Base-by-base conservation (phyloP, 129 eudicot species). In the Sambucus nigra region DNA sequence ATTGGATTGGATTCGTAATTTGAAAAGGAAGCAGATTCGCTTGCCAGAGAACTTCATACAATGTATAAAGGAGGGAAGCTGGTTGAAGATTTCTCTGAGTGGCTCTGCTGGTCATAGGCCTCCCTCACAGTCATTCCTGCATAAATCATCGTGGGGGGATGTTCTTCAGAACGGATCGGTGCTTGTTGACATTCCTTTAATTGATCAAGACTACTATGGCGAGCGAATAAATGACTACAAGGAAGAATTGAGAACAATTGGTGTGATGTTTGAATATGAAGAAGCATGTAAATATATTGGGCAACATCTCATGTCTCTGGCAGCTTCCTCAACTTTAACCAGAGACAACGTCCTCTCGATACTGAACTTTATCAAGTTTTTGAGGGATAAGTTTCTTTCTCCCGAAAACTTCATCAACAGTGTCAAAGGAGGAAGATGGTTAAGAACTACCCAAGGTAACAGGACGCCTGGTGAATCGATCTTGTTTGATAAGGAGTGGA, bases 271-370 rank as follows among this genome's bases (percentile, higher is more conserved):
- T 56, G 76, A 64, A 2, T 24, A 44, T 38, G 39, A 38, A 0
- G 84, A 81, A 21, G 91, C 81, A 5, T 73, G 79, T 19, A 19
- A 55, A 26, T 81, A 53, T 13, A 77, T 77, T 2, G 91, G 78
- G 11, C 11, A 71, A 2, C 78, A 67, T 29, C 81, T 81, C 11
- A 77, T 73, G 81, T 35, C 69, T 1, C 49, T 81, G 56, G 84
- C 81, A 38, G 56, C 61, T 24, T 57, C 66, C 0, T 70, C 70
- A 4, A 28, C 45, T n/a, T 46, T 81, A 29, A 73, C 78, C 8
- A 51, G 59, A 22, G 58, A 10, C 35, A 61, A 63, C 47, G 84
- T 81, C 0, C 5, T 63, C 4, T 67, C 80, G 1, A 81, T 81
- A 24, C 47, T 81, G 28, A 64, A 61, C 3, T 73, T 81, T 47